Evolutionary conservation across 306 rosid genomes (phyloP), one percentile per base, ranked within the genome.

Genomic region (Casuarina cunninghamiana): DNA sequence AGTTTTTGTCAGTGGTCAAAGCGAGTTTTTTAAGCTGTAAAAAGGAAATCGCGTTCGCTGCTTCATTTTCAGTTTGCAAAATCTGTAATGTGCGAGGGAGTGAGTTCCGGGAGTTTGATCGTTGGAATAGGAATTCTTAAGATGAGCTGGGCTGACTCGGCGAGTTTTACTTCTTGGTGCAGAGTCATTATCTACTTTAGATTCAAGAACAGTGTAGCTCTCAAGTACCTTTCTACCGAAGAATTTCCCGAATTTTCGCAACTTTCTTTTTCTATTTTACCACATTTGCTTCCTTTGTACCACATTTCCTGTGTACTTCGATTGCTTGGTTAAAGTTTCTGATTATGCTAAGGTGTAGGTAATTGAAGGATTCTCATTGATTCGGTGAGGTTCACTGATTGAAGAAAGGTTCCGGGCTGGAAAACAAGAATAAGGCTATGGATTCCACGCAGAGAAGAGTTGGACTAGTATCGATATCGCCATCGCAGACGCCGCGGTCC

Each of bases 401-500:
- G 77, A 37, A 73, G 71, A 4, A 73, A 83, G 48, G 77, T 71
- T 35, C 21, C 49, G 35, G 76, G 71, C 73, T 62, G 65, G 11
- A 62, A 32, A 66, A 67, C 48, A 10, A 53, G 39, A 21, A 60
- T 73, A 73, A 21, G 15, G 54, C 46, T 71, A 94, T 94, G 98
- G 97, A 93, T 69, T 83, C 87, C 19, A 66, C 81, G 50, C 96
- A 81, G 87, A 87, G 90, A 85, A 88, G 94, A 86, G 93, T 89
- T 80, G 98, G 93, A 75, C 61, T 93, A 87, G 92, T 96, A 53
- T 81, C 96, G 10, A 57, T 96, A 8, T 96, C 99, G 32, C 99
- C 99, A 17, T 86, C 99, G 17, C 98, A 93, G 82, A 91, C 98
- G 4, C 99, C 99, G 13, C 87, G 98, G 71, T 96, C 99, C 5